A percentile compares a stretch with the other conserved stretches of the same genome.
phyloP scores from a whole-genome alignment of 2,329 filamentous ascomycete genomes.

The Penicillium sp. region DNA sequence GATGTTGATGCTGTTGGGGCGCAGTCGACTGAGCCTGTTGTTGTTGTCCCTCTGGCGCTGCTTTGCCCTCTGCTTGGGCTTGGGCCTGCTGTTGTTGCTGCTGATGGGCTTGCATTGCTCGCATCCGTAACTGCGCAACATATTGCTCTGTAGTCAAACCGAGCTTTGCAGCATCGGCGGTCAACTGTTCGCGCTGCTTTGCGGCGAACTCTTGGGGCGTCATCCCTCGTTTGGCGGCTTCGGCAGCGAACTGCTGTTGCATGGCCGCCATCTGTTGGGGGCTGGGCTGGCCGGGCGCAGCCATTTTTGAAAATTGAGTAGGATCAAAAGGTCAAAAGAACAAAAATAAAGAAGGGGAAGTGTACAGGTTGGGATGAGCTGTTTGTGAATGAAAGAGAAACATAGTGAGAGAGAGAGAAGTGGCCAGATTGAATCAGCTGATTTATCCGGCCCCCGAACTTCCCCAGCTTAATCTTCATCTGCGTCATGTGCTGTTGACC shows the following conservation, averaged over 20 bases:
- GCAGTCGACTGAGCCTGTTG: conserved; percentile 35
- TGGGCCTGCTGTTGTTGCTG: conserved; percentile 38
- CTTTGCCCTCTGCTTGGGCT: conserved; percentile 28
- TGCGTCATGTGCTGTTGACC: not conserved
- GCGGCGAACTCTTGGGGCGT: conserved; percentile 79
- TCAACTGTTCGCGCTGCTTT: conserved; percentile 47
- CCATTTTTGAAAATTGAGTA: conserved; percentile 27
- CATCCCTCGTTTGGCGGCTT: conserved; percentile 81
- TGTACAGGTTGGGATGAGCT: not conserved
- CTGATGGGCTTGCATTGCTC: conserved; percentile 46
- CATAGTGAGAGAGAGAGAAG: conserved; percentile 21
- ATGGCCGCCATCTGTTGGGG: conserved; percentile 83
- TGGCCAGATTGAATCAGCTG: conserved; percentile 32
- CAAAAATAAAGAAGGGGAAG: not conserved
- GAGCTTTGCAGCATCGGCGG: conserved; percentile 50
- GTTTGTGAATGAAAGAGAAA: conserved; percentile 16
- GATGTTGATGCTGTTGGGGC: conserved; percentile 30
- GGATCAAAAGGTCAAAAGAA: conserved; percentile 1
- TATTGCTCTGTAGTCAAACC: conserved; percentile 52
- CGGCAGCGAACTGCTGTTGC: conserved; percentile 74
- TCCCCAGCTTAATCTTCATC: conserved; percentile 5
- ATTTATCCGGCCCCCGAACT: conserved; percentile 21
- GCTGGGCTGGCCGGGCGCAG: conserved; percentile 52
- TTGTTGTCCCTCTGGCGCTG: conserved; percentile 38
- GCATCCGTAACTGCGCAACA: conserved; percentile 44